Base-by-base conservation (phyloP, 768 basidiomycete genomes). In the Termitomyces sp. region DNA sequence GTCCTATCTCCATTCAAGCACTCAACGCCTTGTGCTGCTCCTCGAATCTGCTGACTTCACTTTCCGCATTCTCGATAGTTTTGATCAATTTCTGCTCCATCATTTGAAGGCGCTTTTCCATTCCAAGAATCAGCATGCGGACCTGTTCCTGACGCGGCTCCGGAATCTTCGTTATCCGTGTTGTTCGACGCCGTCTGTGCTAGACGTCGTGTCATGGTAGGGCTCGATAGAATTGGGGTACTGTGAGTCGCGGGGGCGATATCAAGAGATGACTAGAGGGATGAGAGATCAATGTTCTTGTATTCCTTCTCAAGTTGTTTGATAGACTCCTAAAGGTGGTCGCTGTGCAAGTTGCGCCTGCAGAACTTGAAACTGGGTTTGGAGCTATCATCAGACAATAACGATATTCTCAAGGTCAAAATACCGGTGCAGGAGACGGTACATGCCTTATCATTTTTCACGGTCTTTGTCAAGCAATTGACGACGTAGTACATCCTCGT, bases 301-400 rank as follows among this genome's bases (percentile, higher is more conserved):
- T 85, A 84, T 60, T 92, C 91, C 63, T 82, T 85, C 67, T 87
- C 76, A 31, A 91, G 68, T 33, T 76, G 77, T 55, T 89, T 83
- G 25, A 92, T 73, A 0, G 72, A 72, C 57, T 91, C 88, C 35
- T n/a, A 85, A 56, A 5, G 89, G 83, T 12, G 90, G 90, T 12
- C 90, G 77, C 50, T 83, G 74, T 0, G 81, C 74, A 5, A 91
- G 79, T 56, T 87, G 84, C 0, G 76, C 77, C 64, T 90, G 85
- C 31, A 92, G 76, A 16, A 76, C 50, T 54, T 84, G 76, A 29
- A 91, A 76, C 52, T 85, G 83, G 5, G 80, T 74, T 65, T 80
- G 79, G 11, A 91, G 73, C 89, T 90, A 51, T 13, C 15, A 36
- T 25, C 40, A 33, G 18, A 18, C n/a, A 50, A 10, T 18, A 25